Evolutionary conservation across 805 yeast species (phyloP).

Genomic region (Myxozyma udenii): DNA sequence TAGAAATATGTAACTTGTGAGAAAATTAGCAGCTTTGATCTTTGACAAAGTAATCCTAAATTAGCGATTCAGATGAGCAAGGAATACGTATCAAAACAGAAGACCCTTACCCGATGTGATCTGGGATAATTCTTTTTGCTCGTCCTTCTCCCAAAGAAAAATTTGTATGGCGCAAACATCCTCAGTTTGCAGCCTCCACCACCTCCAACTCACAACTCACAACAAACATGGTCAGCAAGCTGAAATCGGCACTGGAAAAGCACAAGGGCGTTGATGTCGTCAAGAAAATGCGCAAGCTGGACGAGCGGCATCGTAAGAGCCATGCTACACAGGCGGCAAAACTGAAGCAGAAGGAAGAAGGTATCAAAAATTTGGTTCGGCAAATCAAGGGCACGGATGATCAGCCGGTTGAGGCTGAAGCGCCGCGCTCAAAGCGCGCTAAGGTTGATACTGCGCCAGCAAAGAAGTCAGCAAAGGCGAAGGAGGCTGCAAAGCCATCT

Average conservation of each 20-base stretch:
- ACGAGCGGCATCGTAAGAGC: neutral
- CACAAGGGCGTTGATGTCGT: slow-evolving; percentile 20
- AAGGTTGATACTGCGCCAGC: slow-evolving; percentile 2
- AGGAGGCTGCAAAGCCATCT: neutral
- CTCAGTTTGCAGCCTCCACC: too few species aligned
- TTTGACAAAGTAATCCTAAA: too few species aligned
- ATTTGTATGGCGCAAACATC: too few species aligned
- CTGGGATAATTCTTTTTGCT: too few species aligned
- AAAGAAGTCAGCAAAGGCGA: slow-evolving; percentile 36
- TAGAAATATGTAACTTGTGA: too few species aligned
- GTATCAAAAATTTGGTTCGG: slow-evolving; percentile 14
- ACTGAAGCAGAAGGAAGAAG: slow-evolving; percentile 49
- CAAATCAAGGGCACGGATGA: neutral
- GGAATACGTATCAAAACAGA: too few species aligned
- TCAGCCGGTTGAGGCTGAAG: neutral
- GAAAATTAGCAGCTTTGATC: too few species aligned
- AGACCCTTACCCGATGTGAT: too few species aligned
- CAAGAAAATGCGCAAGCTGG: slow-evolving; percentile 7
- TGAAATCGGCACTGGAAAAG: slow-evolving; percentile 20
- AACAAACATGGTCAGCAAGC: slow-evolving; percentile 27
- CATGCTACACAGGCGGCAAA: slow-evolving; percentile 9
- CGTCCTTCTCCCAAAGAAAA: too few species aligned
- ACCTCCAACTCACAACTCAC: too few species aligned
- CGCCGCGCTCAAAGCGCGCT: slow-evolving; percentile 1
- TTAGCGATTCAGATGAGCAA: too few species aligned